A percentile compares a stretch with the other conserved stretches of the same genome.
These are phyloP conservation scores for Aristolochia contorta DNA, from an alignment of 164 flowering plant species.

Conservation along the genomic window DNA sequence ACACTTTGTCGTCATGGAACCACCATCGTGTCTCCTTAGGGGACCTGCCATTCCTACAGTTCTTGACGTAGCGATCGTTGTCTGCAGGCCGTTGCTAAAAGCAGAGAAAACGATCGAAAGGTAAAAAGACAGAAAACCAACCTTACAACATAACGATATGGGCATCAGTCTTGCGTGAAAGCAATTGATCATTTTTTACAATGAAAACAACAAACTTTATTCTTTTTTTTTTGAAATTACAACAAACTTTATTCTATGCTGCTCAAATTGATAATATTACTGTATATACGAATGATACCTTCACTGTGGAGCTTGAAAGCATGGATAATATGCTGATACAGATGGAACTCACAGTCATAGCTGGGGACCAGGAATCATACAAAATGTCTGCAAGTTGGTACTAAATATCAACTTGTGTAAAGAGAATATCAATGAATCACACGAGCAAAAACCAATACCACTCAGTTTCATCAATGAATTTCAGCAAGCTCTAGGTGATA, in stretches of 20 bases:
- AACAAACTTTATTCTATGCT: no score
- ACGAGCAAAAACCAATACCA: not conserved
- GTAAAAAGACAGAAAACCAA: not conserved
- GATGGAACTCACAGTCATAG: conserved; percentile 94
- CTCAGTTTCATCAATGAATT: not conserved
- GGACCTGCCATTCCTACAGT: conserved; percentile 49
- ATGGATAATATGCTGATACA: conserved; percentile 97
- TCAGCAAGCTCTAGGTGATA: not conserved
- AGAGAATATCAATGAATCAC: not conserved
- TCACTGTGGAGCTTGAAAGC: conserved; percentile 84
- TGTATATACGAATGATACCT: conserved; percentile 29
- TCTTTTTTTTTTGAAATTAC: no score
- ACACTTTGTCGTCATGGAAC: conserved; percentile 59
- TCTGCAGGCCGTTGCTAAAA: conserved; percentile 53
- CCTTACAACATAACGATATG: not conserved
- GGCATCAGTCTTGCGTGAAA: no score
- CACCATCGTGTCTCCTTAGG: conserved; percentile 68
- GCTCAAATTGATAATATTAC: no score
- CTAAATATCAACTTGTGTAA: not conserved
- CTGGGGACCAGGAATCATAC: conserved; percentile 97
- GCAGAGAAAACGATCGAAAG: not conserved
- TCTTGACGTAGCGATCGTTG: conserved; percentile 55
- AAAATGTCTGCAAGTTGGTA: conserved; percentile 48
- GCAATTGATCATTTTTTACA: no score
- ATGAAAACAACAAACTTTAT: no score